A percentile compares a stretch with the other conserved stretches of the same genome.
These are phyloP conservation scores for Penicilliopsis zonata DNA, from an alignment of 495 filamentous ascomycete species.

Conservation along the genomic window DNA sequence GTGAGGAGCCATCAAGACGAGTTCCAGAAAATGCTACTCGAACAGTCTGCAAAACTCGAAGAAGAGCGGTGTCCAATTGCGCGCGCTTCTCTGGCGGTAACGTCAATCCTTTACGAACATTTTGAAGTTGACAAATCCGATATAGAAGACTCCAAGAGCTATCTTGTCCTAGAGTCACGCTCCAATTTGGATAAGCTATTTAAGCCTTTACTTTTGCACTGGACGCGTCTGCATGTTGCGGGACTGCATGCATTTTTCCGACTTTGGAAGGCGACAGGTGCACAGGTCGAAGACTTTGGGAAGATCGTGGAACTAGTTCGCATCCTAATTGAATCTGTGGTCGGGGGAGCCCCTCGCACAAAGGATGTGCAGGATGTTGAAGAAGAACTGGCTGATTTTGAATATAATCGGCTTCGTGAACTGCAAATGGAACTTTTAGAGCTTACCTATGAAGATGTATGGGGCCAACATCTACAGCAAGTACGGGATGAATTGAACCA, in stretches of 20 bases:
- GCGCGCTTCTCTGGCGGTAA: conserved; percentile 76
- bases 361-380: conserved; percentile 85
- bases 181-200: conserved; percentile 79
- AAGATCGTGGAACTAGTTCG: conserved; percentile 85
- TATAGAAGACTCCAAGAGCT: conserved; percentile 66
- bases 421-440: conserved; percentile 94
- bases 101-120: conserved; percentile 81
- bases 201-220: conserved; percentile 80
- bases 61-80: conserved; percentile 80
- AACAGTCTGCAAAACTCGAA: conserved; percentile 66
- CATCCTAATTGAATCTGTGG: conserved; percentile 83
- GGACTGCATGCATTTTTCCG: conserved; percentile 84
- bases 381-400: conserved; percentile 75
- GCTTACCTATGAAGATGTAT: conserved; percentile 82
- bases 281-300: conserved; percentile 73
- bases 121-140: conserved; percentile 89
- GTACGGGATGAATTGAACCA: conserved; percentile 88
- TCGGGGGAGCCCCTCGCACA: conserved; percentile 69
- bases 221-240: conserved; percentile 87
- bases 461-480: conserved; percentile 82
- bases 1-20: conserved; percentile 81
- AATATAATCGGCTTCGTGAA: conserved; percentile 62
- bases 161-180: conserved; percentile 63
- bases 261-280: conserved; percentile 82
- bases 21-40: conserved; percentile 82